Evolutionary conservation across 441 rosid species (phyloP).

Genomic region (Erodium trifolium): DNA sequence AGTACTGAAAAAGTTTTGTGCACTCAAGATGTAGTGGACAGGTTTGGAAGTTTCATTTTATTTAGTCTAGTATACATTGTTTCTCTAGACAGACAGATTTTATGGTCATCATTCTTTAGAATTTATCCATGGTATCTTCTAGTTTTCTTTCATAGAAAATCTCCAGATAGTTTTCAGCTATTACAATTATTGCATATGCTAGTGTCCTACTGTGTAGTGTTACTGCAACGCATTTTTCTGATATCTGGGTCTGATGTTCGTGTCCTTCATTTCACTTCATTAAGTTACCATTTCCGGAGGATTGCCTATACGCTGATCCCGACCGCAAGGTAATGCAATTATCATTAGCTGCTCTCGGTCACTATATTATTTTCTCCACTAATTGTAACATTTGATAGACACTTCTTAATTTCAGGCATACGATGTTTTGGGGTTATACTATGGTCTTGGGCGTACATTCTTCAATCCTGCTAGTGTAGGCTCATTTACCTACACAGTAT

Average conservation of each 20-base stretch:
- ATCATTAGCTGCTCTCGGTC: background rate
- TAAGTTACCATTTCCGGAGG: slow-evolving; percentile 80
- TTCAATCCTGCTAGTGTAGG: slow-evolving; percentile 79
- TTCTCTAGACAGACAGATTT: background rate
- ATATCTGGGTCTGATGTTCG: slow-evolving; percentile 6
- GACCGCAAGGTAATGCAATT: slow-evolving; percentile 49
- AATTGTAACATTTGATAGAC: slow-evolving; percentile 3
- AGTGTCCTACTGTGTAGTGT: background rate
- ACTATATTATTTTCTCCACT: no score
- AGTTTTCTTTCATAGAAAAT: background rate
- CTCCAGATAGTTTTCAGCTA: background rate
- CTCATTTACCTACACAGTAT: background rate
- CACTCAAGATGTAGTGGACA: background rate
- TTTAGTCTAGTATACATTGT: background rate
- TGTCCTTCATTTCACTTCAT: background rate
- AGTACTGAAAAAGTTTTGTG: background rate
- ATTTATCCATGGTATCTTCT: background rate
- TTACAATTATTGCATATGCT: no score
- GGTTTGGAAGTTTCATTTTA: background rate
- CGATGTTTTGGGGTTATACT: slow-evolving; percentile 69
- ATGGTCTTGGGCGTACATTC: slow-evolving; percentile 74
- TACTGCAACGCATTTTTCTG: background rate
- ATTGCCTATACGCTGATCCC: slow-evolving; percentile 83
- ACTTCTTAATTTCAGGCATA: slow-evolving; percentile 41
- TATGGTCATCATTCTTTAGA: background rate